Base-by-base conservation (phyloP, 805 yeast genomes). In the Candida argentea region DNA sequence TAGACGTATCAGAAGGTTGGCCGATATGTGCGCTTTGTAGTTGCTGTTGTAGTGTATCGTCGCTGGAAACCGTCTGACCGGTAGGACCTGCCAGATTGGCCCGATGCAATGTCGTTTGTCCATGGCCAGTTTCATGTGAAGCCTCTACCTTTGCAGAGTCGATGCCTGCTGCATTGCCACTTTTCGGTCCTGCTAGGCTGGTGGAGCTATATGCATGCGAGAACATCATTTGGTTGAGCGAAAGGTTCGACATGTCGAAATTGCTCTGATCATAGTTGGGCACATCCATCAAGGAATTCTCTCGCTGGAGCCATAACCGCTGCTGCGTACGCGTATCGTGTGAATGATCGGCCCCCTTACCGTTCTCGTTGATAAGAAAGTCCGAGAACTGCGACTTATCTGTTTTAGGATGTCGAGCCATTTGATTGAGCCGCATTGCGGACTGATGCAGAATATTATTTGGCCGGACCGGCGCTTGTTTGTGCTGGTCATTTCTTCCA, bases 281-380 rank as follows among this genome's bases (percentile, higher is more conserved):
- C 29, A 76, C 51, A 46, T 78, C 87, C 55, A 77, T 57, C 23
- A 79, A 56, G 3, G 83, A 73, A 41, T 72, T 77, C 39, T 81
- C 89, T 38, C 89, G 61, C 48, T 81, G 94, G 19, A 84, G 57
- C 94, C 94, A 83, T 28, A 85, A 63, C 36, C 76, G 69, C 45
- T 81, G 91, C 45, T 84, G 94, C 0, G 94, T 82, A 54, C 94
- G 64, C 1, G 83, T 74, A 35, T 76, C 82, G 16, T 33, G 29
- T 16, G 31, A 33, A 24, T 30, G 33, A 14, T 34, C 28, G 6
- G 30, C 24, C 6, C 31, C 25, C 17, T 20, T 31, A 14, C 31
- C 27, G 14, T 28, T 33, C n/a, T 32, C 28, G 16, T 29, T 37
- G 22, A 35, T 42, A 20, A 55, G 42, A 24, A 52, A 55, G 35